Evolutionary conservation across 2,329 filamentous ascomycete species (phyloP).

Genomic region (Periglandula ipomoeae): DNA sequence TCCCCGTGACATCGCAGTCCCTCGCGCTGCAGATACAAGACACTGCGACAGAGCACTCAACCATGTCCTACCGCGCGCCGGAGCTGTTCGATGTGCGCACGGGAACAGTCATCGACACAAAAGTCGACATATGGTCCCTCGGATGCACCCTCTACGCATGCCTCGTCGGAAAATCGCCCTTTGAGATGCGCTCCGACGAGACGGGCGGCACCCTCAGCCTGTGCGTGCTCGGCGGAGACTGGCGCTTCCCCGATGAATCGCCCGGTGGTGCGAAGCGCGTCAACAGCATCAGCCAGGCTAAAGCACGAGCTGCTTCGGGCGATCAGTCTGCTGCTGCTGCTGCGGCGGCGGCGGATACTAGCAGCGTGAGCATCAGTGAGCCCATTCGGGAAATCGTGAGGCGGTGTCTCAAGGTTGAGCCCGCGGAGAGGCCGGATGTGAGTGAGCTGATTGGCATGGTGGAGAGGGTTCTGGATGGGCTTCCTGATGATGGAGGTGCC

Average conservation of each 20-base stretch:
- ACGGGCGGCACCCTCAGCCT: slow-evolving; percentile 89
- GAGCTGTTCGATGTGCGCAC: slow-evolving; percentile 98
- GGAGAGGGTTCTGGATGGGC: slow-evolving; percentile 54
- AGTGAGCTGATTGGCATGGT: slow-evolving; percentile 73
- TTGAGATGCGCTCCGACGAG: slow-evolving; percentile 92
- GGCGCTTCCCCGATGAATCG: slow-evolving; percentile 89
- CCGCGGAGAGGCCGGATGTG: slow-evolving; percentile 77
- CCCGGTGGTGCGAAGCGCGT: slow-evolving; percentile 43
- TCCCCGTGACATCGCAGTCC: slow-evolving; percentile 81
- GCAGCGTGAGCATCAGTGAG: slow-evolving; percentile 55
- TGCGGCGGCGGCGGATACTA: slow-evolving; percentile 10
- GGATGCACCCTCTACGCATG: slow-evolving; percentile 98
- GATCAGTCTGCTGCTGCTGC: slow-evolving; percentile 15
- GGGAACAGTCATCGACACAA: slow-evolving; percentile 82
- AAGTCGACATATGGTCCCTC: slow-evolving; percentile 95
- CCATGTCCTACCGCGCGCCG: slow-evolving; percentile 96
- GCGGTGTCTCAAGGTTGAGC: slow-evolving; percentile 78
- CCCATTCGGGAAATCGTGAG: slow-evolving; percentile 80
- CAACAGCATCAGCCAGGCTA: slow-evolving; percentile 29
- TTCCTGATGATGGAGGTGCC: slow-evolving; percentile 7
- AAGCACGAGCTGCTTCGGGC: slow-evolving; percentile 16
- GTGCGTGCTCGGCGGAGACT: slow-evolving; percentile 88
- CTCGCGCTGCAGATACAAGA: slow-evolving; percentile 90
- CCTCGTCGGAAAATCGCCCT: slow-evolving; percentile 91
- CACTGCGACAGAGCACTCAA: slow-evolving; percentile 88